A percentile compares a stretch with the other conserved stretches of the same genome.
Evolutionary conservation across 1,139 yeast species (phyloP).

Genomic region (Candida sanyaensis): DNA sequence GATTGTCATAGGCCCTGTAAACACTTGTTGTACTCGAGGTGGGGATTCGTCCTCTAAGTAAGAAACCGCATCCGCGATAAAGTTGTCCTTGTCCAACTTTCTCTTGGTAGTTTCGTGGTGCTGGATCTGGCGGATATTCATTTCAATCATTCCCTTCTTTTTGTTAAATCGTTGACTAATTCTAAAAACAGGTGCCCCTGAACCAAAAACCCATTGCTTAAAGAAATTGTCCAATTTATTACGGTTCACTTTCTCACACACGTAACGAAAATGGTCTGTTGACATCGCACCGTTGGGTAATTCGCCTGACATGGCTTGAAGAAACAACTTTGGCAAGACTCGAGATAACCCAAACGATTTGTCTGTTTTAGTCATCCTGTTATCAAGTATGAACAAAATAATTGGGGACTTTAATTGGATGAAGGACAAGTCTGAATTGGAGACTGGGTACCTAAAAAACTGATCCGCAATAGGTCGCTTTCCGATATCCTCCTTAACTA

Average conservation of each 20-base stretch:
- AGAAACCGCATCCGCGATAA: conserved; percentile 50
- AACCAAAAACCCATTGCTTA: conserved; percentile 89
- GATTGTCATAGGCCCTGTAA: conserved; percentile 94
- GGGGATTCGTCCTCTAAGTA: conserved; percentile 40
- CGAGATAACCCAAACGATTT: conserved; percentile 89
- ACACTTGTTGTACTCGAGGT: conserved; percentile 49
- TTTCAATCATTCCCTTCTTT: conserved; percentile 90
- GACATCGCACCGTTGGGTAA: conserved; percentile 76
- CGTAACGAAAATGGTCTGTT: conserved; percentile 82
- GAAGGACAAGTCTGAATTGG: conserved; percentile 59
- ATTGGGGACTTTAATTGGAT: conserved; percentile 81
- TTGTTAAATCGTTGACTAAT: conserved; percentile 92
- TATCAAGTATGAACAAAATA: conserved; percentile 80
- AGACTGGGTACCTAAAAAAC: conserved; percentile 66
- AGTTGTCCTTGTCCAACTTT: conserved; percentile 38
- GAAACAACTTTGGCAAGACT: conserved; percentile 85
- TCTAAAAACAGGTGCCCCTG: conserved; percentile 86
- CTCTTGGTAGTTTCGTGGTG: conserved; percentile 50
- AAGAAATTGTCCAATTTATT: conserved; percentile 82
- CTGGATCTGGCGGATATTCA: conserved; percentile 92
- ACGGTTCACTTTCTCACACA: conserved; percentile 92
- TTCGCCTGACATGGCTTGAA: conserved; percentile 97
- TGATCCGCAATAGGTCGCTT: conserved; percentile 79
- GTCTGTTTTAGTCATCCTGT: conserved; percentile 95
- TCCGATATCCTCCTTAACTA: conserved; percentile 77